These are phyloP conservation scores for Penicillium sp. DNA, from an alignment of 2,329 filamentous ascomycete genomes.

Conservation along the genomic window DNA sequence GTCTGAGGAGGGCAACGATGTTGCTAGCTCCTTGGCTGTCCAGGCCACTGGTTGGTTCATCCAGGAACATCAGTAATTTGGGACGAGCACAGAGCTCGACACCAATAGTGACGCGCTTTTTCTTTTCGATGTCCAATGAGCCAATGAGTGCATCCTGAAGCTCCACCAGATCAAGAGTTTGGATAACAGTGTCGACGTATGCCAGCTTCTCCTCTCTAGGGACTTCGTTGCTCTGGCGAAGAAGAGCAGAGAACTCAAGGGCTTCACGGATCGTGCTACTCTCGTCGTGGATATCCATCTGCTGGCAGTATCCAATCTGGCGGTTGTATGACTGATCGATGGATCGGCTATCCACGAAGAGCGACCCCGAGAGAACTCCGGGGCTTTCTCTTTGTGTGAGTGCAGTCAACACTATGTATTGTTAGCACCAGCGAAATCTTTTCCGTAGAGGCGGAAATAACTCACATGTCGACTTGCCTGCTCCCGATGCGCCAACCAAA, in stretches of 20 bases:
- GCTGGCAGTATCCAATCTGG: constrained; percentile 68
- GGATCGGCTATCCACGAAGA: constrained; percentile 63
- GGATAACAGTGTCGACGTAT: constrained; percentile 63
- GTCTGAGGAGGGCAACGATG: constrained; percentile 64
- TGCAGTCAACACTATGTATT: constrained; percentile 67
- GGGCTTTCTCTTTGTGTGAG: constrained; percentile 66
- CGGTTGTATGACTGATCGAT: constrained; percentile 63
- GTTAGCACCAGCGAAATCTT: background rate
- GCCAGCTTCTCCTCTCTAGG: constrained; percentile 59
- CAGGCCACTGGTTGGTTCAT: constrained; percentile 66
- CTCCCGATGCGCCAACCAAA: constrained; percentile 73
- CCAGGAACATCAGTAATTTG: constrained; percentile 64
- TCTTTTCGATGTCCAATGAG: constrained; percentile 64
- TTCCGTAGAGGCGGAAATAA: background rate
- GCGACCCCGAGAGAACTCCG: constrained; percentile 61
- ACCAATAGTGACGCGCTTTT: constrained; percentile 68
- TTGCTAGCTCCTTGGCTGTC: constrained; percentile 66
- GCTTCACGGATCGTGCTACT: constrained; percentile 67
- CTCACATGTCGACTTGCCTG: constrained; percentile 61
- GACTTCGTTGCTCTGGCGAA: constrained; percentile 55
- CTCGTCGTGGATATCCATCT: constrained; percentile 67
- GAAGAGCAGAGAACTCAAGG: constrained; percentile 63
- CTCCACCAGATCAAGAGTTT: constrained; percentile 60
- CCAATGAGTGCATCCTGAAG: constrained; percentile 64
- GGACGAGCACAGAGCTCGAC: constrained; percentile 69